Conservation (phyloP, 805 yeast species). For the Starmera caribaea region DNA sequence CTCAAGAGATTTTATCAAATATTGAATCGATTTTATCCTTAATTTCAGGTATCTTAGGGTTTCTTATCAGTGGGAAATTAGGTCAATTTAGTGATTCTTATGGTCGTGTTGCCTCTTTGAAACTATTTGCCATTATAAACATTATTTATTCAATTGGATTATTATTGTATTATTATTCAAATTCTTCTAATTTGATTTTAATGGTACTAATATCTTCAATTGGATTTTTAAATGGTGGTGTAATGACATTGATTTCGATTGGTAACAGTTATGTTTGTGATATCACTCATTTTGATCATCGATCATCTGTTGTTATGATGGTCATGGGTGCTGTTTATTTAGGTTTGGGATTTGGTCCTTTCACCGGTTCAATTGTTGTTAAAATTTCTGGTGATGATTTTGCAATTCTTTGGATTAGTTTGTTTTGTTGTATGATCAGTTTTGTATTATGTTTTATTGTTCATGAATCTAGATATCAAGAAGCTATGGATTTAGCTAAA, state of each 20-base stretch:
- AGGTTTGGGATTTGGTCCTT: constrained; percentile 14
- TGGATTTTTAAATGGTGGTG: constrained; percentile 14
- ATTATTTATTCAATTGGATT: constrained; percentile 5
- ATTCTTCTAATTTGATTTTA: constrained; percentile 2
- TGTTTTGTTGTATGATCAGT: constrained; percentile 4
- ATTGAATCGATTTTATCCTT: constrained; percentile 10
- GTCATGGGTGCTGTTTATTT: constrained; percentile 16
- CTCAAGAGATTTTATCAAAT: constrained; percentile 9
- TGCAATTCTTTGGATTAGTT: constrained; percentile 3
- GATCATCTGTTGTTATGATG: constrained; percentile 10
- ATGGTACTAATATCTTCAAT: constrained; percentile 7
- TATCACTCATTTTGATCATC: constrained; percentile 7
- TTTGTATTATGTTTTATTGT: constrained; percentile 2
- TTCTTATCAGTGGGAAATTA: constrained; percentile 12
- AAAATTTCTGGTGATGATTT: constrained; percentile 4
- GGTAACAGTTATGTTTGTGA: constrained; percentile 17
- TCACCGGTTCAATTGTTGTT: constrained; percentile 13
- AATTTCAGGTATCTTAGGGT: constrained; percentile 13
- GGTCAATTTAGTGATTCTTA: constrained; percentile 15
- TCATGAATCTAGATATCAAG: constrained; percentile 13
- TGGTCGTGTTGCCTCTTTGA: constrained; percentile 15
- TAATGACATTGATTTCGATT: constrained; percentile 15
- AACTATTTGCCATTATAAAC: constrained; percentile 9
- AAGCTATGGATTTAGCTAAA: constrained; percentile 9
- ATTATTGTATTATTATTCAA: constrained; percentile 8